These are phyloP conservation scores for Pleurotus cornucopiae DNA, from an alignment of 768 basidiomycete genomes.

Conservation along the genomic window DNA sequence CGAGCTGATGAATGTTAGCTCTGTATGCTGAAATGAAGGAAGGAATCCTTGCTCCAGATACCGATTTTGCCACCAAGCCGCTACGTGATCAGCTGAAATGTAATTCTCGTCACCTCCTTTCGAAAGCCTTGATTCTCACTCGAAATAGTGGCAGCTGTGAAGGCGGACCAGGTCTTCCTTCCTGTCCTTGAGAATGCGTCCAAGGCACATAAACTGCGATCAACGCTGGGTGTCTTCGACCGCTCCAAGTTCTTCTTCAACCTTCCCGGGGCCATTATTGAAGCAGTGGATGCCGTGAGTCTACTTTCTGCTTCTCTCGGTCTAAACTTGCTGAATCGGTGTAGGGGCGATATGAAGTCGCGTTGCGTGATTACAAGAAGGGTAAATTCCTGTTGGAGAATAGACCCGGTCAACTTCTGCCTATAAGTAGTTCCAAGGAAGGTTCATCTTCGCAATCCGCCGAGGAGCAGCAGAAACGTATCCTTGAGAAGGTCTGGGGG, in stretches of 20 bases:
- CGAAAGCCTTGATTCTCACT: not conserved
- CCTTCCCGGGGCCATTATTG: conserved; percentile 85
- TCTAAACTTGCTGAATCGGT: conserved; percentile 1
- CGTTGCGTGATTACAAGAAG: conserved; percentile 95
- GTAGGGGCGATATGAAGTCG: conserved; percentile 91
- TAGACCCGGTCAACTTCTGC: conserved; percentile 81
- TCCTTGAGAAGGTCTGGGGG: conserved; percentile 94
- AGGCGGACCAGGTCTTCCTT: conserved; percentile 93
- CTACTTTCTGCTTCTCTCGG: not conserved
- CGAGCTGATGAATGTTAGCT: conserved; percentile 38
- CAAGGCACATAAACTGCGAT: conserved; percentile 89
- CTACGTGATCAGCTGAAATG: conserved; percentile 84
- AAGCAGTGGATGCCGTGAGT: conserved; percentile 83
- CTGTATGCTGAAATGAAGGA: conserved; percentile 92
- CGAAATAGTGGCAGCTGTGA: conserved; percentile 73
- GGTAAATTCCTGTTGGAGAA: conserved; percentile 88
- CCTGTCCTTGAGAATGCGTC: conserved; percentile 94
- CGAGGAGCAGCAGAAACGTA: conserved; percentile 82
- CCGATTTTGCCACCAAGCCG: conserved; percentile 80
- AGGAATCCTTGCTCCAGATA: conserved; percentile 68
- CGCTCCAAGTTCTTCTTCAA: conserved; percentile 98
- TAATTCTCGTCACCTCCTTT: conserved; percentile 26
- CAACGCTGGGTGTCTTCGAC: conserved; percentile 93
- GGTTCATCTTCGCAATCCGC: conserved; percentile 41
- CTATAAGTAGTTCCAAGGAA: conserved; percentile 61